A percentile compares a stretch with the other conserved stretches of the same genome.
Conservation (phyloP, 768 basidiomycete species). For the Amanita rimosa region DNA sequence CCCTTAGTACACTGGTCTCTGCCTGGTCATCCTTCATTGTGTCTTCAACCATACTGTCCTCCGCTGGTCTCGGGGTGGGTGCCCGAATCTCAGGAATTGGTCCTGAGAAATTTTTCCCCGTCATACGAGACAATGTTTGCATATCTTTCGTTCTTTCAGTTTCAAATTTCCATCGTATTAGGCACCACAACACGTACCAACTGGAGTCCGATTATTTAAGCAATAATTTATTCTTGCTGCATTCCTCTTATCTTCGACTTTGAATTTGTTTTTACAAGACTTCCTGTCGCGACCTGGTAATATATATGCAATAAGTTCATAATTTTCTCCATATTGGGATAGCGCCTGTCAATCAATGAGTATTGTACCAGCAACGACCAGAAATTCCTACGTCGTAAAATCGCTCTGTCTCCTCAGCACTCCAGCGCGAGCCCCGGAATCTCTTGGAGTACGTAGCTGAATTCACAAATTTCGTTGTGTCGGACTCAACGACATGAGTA, state of each 20-base stretch:
- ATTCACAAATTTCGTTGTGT: slow-evolving; percentile 78
- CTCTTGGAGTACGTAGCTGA: slow-evolving; percentile 74
- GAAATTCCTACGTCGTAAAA: slow-evolving; percentile 64
- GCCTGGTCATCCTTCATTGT: slow-evolving; percentile 6
- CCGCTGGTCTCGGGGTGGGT: slow-evolving; percentile 21
- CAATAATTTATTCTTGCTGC: slow-evolving; percentile 64
- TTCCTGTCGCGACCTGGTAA: slow-evolving; percentile 79
- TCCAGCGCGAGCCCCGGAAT: slow-evolving; percentile 78
- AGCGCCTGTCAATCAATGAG: slow-evolving; percentile 49
- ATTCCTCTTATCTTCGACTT: slow-evolving; percentile 78
- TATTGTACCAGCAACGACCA: slow-evolving; percentile 3
- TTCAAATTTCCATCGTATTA: background rate
- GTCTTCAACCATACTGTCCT: slow-evolving; percentile 9
- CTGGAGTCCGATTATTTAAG: slow-evolving; percentile 65
- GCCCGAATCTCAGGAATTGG: slow-evolving; percentile 59
- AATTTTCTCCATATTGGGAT: slow-evolving; percentile 84
- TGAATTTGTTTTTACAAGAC: slow-evolving; percentile 91
- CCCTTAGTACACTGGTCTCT: slow-evolving; percentile 10
- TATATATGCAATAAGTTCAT: slow-evolving; percentile 81
- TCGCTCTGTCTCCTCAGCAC: slow-evolving; percentile 77
- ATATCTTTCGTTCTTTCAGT: slow-evolving; percentile 40
- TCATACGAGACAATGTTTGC: slow-evolving; percentile 62
- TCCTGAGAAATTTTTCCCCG: slow-evolving; percentile 78
- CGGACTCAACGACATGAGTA: slow-evolving; percentile 73
- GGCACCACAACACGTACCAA: slow-evolving; percentile 37